These are phyloP conservation scores for Apiotrichum porosum DNA, from an alignment of 1,284 basidiomycete species.

Conservation along the genomic window DNA sequence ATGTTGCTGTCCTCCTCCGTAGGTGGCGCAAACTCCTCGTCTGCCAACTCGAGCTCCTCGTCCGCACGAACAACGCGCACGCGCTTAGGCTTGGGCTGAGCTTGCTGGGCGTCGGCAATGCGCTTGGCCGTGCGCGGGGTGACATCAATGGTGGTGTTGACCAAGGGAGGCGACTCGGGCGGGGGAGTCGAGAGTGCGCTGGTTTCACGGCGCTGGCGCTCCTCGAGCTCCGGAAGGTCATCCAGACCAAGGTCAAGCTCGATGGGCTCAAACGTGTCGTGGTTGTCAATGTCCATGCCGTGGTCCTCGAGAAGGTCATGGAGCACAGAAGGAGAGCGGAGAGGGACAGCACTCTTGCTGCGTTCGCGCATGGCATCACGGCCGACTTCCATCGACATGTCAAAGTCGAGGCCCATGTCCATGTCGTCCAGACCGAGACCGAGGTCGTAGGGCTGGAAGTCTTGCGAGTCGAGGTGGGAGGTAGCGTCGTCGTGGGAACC, in stretches of 20 bases:
- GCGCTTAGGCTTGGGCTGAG: constrained; percentile 56
- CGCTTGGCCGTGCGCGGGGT: constrained; percentile 55
- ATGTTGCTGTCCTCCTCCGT: constrained; percentile 66
- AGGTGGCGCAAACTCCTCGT: constrained; percentile 59
- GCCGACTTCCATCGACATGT: constrained; percentile 57
- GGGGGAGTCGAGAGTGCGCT: constrained; percentile 43
- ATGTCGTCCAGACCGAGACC: constrained; percentile 49
- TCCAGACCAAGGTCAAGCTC: constrained; percentile 24
- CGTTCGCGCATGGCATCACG: constrained; percentile 57
- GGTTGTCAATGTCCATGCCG: constrained; percentile 36
- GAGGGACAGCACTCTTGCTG: constrained; percentile 47
- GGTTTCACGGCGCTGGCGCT: constrained; percentile 51
- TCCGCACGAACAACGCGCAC: constrained; percentile 55
- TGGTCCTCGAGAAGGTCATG: constrained; percentile 49
- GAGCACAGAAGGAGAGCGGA: constrained; percentile 8
- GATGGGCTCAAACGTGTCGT: constrained; percentile 8
- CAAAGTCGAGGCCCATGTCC: background rate
- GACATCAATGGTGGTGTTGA: constrained; percentile 42
- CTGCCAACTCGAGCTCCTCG: constrained; percentile 73
- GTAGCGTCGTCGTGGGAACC: constrained; percentile 38
- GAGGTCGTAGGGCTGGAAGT: constrained; percentile 55
- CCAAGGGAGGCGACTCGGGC: constrained; percentile 27
- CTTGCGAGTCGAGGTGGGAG: constrained; percentile 73
- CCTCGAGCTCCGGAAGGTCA: constrained; percentile 28
- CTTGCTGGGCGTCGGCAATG: constrained; percentile 41